Base-by-base conservation (phyloP, 2,329 filamentous ascomycete species). In the Microdochium trichocladiopsis region DNA sequence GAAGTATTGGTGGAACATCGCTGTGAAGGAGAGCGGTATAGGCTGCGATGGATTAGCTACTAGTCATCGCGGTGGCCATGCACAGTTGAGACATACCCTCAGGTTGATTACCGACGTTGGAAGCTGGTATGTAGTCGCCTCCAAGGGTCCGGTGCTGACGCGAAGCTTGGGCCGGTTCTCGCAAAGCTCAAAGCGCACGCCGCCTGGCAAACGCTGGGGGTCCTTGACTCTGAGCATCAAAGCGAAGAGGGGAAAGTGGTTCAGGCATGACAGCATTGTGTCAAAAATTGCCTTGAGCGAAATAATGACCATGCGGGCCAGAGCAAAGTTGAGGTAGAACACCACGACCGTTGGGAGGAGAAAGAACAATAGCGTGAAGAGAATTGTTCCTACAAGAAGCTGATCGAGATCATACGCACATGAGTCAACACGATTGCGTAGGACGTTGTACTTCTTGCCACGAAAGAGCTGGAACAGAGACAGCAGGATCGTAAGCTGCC, bases 331-430 rank as follows among this genome's bases (percentile, higher is more conserved):
- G 54, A 96, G 78, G 65, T 99, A 99, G 67, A 97, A 99, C 45
- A 99, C 94, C 51, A 93, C 83, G 23, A 99, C 91, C 0, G 94
- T 99, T 0, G 94, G 94, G 3, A 99, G 76, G 16, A 99, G 78
- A 68, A 97, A 99, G 72, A 95, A 95, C 1, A 99, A 80, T 8
- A 99, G 76, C 0, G 94, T 97, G 66, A 99, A 99, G 21, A 99
- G 76, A 54, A 99, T 97, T 1, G 94, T 99, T 55, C 94, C 94
- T 8, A 99, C 85, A 6, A 99, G 84, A 3, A 99, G 82, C 71
- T 99, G 95, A 66, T 99, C 94, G 23, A 99, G 81, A 66, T 97
- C 94, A 71, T 99, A 99, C 72, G 97, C 94, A 76, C 94, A 99
- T 48, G 92, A 96, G 67, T 99, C 94, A 63, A 99, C 97, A 71